Evolutionary conservation across 805 yeast genomes (phyloP), one percentile per base, ranked within the genome.

Genomic region (Myxozyma neotropica): DNA sequence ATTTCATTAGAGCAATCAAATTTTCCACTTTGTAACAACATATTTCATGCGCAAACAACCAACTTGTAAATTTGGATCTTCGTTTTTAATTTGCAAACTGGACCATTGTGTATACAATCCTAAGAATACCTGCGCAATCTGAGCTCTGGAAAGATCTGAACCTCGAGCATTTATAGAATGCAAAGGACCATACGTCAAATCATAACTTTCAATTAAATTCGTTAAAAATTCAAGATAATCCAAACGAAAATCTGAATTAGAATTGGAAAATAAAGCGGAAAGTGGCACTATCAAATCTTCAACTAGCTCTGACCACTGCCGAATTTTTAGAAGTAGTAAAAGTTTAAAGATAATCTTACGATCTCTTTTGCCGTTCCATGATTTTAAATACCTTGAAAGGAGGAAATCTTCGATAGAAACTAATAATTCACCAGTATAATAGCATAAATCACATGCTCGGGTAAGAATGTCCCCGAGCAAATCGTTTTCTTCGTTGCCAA

Each of bases 381-480:
- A 7, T 5, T 53, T 48, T 12, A 59, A 57, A 24, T 35, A 59
- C 33, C 33, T 23, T 33, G 42, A 23, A 3, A 49, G 39, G 5
- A 59, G 33, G 33, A 59, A 59, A 21, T 55, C 59, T 23, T 55
- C 55, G 15, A 55, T 46, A 10, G 63, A 49, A 19, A 50, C 24
- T 5, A 46, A 44, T 1, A 44, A 21, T 17, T 51, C 52, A 8
- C 33, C 40, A 2, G 53, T 48, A 26, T 59, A 59, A 5, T 23
- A 12, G 21, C 47, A 27, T n/a, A 59, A 44, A 15, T 56, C 55
- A 38, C 27, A 42, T n/a, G 31, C 19, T 19, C 54, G 42, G 1
- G 24, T 17, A 4, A 57, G 61, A 24, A 57, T 45, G 31, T 55
- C 59, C n/a, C 38, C 51, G 2, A 59, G 33, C 13, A 50, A 5